These are phyloP conservation scores for Candida easanensis DNA, from an alignment of 805 yeast species.

Conservation along the genomic window DNA sequence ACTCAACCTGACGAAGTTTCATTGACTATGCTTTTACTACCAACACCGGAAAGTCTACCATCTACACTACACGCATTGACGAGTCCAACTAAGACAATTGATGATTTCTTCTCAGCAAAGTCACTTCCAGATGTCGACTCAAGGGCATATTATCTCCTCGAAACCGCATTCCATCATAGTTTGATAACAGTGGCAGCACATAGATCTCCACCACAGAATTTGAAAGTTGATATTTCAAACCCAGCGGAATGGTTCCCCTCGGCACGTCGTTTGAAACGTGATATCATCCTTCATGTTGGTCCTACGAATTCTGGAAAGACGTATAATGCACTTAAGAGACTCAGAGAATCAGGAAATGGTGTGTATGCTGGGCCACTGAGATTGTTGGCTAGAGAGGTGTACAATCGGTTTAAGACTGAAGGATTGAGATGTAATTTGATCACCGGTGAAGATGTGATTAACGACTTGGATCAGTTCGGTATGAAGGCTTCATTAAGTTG, in stretches of 20 bases:
- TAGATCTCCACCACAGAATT: slow-evolving; percentile 19
- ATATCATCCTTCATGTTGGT: slow-evolving; percentile 90
- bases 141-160: slow-evolving; percentile 12
- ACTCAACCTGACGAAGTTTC: background rate
- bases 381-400: slow-evolving; percentile 86
- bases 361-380: slow-evolving; percentile 94
- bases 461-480: slow-evolving; percentile 66
- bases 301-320: slow-evolving; percentile 98
- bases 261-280: slow-evolving; percentile 76
- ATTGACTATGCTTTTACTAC: slow-evolving; percentile 3
- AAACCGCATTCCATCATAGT: slow-evolving; percentile 11
- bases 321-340: slow-evolving; percentile 68
- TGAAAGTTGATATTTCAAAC: slow-evolving; percentile 43
- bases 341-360: slow-evolving; percentile 68
- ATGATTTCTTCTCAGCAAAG: slow-evolving; percentile 9
- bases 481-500: slow-evolving; percentile 72
- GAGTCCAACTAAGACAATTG: background rate
- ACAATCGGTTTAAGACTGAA: slow-evolving; percentile 69
- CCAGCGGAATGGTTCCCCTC: slow-evolving; percentile 83
- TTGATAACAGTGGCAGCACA: slow-evolving; percentile 5
- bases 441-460: slow-evolving; percentile 94
- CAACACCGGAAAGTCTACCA: slow-evolving; percentile 7
- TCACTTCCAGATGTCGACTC: background rate
- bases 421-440: slow-evolving; percentile 75
- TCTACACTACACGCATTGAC: background rate